Evolutionary conservation across 2,329 filamentous ascomycete species (phyloP), one percentile per base, ranked within the genome.

Genomic region (Exutisphaerella laricina): DNA sequence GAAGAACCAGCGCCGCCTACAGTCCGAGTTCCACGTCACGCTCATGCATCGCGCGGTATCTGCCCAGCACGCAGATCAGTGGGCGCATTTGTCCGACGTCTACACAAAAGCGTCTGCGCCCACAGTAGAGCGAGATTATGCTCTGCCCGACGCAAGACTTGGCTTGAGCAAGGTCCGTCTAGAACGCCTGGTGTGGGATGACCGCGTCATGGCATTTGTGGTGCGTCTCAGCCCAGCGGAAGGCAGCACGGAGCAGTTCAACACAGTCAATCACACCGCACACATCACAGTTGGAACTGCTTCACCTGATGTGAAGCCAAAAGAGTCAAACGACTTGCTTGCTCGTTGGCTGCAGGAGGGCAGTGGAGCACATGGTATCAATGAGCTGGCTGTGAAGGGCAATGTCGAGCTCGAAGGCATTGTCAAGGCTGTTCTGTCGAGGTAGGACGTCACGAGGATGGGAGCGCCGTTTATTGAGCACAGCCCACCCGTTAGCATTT

Each of bases 241-340:
- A 10, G 48, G 67, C 62, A 31, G 68, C 69, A 34, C 86, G 82
- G 39, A 68, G 31, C 45, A 54, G 4, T 73, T 69, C 41, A 72
- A 80, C 42, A 90, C 82, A 48, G 76, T 78, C 31, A 98, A 98
- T 60, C 67, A 73, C 10, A 74, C 94, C 22, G 80, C 89, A 8
- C 92, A 98, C 62, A 79, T 98, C 46, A 98, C 92, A 0, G 74
- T 97, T 5, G 92, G 92, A 14, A 98, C 92, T 0, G 78, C 80
- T 7, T 77, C 81, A 52, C 66, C 73, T 34, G 65, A 72, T 5
- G 79, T 97, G 58, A 97, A 96, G 70, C 90, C 92, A 0, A 89
- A 85, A 66, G 90, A 98, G 71, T 94, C 89, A 68, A 98, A 98
- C 60, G 82, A 87, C 46, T 56, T 98, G 59, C 65, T 98, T 45